phyloP scores from a whole-genome alignment of 495 filamentous ascomycete genomes.

The Neurospora sp. region DNA sequence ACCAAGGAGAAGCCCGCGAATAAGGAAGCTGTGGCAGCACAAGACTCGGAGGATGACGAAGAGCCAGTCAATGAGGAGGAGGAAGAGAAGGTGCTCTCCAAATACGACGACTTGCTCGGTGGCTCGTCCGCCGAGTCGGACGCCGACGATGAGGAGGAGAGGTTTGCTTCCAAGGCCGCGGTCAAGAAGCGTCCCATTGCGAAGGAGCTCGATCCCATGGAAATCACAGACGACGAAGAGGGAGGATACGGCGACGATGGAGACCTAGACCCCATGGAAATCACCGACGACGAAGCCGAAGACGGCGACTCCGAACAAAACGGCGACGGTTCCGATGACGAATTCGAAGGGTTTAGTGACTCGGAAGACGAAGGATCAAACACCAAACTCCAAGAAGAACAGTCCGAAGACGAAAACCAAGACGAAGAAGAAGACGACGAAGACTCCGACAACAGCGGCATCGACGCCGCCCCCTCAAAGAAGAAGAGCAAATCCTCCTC shows the following conservation, averaged over 20 bases:
- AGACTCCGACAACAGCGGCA: conserved; percentile 8
- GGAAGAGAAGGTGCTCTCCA: conserved; percentile 9
- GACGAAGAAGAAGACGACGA: background rate
- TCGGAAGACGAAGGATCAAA: background rate
- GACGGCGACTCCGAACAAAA: background rate
- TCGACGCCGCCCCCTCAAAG: conserved; percentile 6
- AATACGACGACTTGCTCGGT: conserved; percentile 11
- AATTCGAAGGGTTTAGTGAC: conserved; percentile 11
- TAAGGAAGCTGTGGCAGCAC: conserved; percentile 3
- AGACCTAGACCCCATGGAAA: conserved; percentile 12
- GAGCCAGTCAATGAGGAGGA: conserved; percentile 5
- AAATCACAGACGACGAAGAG: conserved; percentile 11
- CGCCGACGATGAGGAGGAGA: conserved; percentile 3
- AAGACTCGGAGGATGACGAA: background rate
- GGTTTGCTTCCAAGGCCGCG: conserved; percentile 5
- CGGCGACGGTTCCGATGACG: conserved; percentile 1
- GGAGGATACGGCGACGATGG: background rate
- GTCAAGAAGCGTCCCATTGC: background rate
- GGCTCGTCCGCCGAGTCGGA: conserved; percentile 8
- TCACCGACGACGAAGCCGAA: conserved; percentile 10
- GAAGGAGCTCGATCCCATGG: conserved; percentile 14
- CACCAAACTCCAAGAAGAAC: conserved; percentile 5
- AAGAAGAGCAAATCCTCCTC: conserved; percentile 10
- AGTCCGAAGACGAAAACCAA: background rate
- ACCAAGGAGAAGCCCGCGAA: conserved; percentile 11